phyloP scores from a whole-genome alignment of 139 green algal species.

The Medakamo hakoo region DNA sequence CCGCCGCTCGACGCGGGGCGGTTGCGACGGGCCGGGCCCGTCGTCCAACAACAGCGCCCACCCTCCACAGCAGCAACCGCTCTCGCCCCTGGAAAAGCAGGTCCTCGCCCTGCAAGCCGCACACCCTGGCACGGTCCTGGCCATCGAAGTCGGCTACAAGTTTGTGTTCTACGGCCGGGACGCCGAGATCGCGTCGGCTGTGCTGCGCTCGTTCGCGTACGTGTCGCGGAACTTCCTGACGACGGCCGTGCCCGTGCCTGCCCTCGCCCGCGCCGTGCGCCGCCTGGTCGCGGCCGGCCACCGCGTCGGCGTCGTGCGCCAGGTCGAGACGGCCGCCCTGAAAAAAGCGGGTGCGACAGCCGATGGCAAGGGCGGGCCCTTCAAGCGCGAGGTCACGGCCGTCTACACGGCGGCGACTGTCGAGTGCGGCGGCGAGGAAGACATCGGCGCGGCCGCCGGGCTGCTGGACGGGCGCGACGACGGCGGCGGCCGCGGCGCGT shows the following conservation, averaged over 20 bases:
- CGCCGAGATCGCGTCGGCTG: constrained; percentile 41
- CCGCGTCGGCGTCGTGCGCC: constrained; percentile 62
- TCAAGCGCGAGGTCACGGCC: constrained; percentile 54
- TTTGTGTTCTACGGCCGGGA: constrained; percentile 78
- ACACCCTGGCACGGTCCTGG: constrained; percentile 51
- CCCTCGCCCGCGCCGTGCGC: constrained; percentile 25
- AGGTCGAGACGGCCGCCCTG: constrained; percentile 65
- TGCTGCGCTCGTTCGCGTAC: constrained; percentile 38
- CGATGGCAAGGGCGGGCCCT: constrained; percentile 30
- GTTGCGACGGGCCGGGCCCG: not conserved
- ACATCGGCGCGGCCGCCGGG: not conserved
- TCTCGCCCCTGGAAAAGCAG: not conserved
- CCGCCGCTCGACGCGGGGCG: not conserved
- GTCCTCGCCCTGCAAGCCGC: constrained; percentile 35
- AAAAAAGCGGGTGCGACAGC: constrained; percentile 51
- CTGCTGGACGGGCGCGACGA: not conserved
- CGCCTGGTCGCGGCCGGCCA: constrained; percentile 62
- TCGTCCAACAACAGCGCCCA: constrained; percentile 12
- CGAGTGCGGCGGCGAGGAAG: constrained; percentile 28
- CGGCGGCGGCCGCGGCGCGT: constrained; percentile 4
- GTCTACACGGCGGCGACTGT: constrained; percentile 79
- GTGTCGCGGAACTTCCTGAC: constrained; percentile 65
- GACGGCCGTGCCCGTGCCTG: constrained; percentile 39
- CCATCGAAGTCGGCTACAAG: constrained; percentile 76
- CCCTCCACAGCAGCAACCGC: constrained; percentile 52